Base-by-base conservation (phyloP, 768 basidiomycete species). In the Neoboletus magnificus region DNA sequence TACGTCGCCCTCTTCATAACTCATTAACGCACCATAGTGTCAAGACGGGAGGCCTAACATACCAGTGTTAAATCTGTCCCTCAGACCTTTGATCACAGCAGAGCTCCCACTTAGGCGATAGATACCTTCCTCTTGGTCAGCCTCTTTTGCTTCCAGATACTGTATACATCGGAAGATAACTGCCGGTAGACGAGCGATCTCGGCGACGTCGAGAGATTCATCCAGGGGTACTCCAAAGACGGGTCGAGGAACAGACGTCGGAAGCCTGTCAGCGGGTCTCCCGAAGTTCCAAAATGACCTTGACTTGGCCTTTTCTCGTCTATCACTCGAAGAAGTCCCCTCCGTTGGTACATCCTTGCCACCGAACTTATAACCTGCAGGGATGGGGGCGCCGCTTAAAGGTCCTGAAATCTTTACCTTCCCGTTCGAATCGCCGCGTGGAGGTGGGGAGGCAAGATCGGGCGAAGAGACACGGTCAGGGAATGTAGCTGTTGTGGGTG, bases 41-140 rank as follows among this genome's bases (percentile, higher is more conserved):
- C 40, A 58, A 51, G 35, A 42, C 12, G 30, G 36, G 40, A 42
- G 27, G 40, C 3, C 13, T 15, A 29, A 74, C 85, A 59, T 63
- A 93, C 93, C 93, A 58, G 77, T 70, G 67, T 99, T 98, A 76
- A 98, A 99, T 56, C 86, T 83, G 68, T 98, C 97, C 67, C 89
- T 93, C 42, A 99, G 77, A 49, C 77, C 83, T 76, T 97, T 97
- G 77, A 98, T 94, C 54, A 96, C 93, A 33, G 93, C 90, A 59
- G 93, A 91, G 70, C 92, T 94, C 23, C 95, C 95, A 67, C 90
- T 94, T 56, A 99, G 75, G 56, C 97, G 86, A 74, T 98, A 99
- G 56, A 99, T 96, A 33, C 97, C 97, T 73, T 99, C 97, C 67
- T 99, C 97, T 62, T 91, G 85, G 58, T 98, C 92, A 22, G 97